A percentile compares a stretch with the other conserved stretches of the same genome.
Conservation (phyloP, 1,139 yeast genomes). For the Pichiaceae sp. region DNA sequence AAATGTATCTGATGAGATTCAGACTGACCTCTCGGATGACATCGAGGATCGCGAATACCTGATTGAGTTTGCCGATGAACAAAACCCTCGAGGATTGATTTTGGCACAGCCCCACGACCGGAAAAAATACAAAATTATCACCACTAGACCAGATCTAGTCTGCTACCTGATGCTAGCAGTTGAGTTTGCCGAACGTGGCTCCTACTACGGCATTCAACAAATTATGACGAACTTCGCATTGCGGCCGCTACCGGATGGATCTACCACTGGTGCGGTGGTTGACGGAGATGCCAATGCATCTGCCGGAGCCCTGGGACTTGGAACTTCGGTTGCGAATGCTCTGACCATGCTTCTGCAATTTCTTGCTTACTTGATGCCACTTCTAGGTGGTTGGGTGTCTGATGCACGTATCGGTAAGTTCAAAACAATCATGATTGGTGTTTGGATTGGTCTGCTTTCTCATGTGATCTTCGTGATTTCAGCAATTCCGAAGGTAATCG, state of each 20-base stretch:
- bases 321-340: slow-evolving; percentile 32
- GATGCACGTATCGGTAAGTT: slow-evolving; percentile 35
- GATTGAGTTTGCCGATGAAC: slow-evolving; percentile 20
- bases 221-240: slow-evolving; percentile 33
- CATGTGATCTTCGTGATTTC: slow-evolving; percentile 35
- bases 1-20: too few relatives aligned
- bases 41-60: slow-evolving; percentile 12
- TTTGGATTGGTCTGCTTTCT: slow-evolving; percentile 29
- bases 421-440: slow-evolving; percentile 35
- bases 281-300: slow-evolving; percentile 5
- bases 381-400: slow-evolving; percentile 36
- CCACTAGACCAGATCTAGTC: slow-evolving; percentile 30
- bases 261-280: slow-evolving; percentile 26
- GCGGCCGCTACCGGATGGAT: slow-evolving; percentile 43
- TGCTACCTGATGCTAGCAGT: slow-evolving; percentile 30
- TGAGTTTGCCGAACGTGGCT: slow-evolving; percentile 40
- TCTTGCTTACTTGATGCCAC: slow-evolving; percentile 35
- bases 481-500: slow-evolving; percentile 31
- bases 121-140: slow-evolving; percentile 31
- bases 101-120: slow-evolving; percentile 35
- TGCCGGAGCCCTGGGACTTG: slow-evolving; percentile 35
- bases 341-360: slow-evolving; percentile 31
- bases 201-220: slow-evolving; percentile 32
- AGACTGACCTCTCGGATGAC: too few relatives aligned
- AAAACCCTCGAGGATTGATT: slow-evolving; percentile 19